These are phyloP conservation scores for Penicillium goetzii DNA, from an alignment of 495 filamentous ascomycete genomes.

Conservation along the genomic window DNA sequence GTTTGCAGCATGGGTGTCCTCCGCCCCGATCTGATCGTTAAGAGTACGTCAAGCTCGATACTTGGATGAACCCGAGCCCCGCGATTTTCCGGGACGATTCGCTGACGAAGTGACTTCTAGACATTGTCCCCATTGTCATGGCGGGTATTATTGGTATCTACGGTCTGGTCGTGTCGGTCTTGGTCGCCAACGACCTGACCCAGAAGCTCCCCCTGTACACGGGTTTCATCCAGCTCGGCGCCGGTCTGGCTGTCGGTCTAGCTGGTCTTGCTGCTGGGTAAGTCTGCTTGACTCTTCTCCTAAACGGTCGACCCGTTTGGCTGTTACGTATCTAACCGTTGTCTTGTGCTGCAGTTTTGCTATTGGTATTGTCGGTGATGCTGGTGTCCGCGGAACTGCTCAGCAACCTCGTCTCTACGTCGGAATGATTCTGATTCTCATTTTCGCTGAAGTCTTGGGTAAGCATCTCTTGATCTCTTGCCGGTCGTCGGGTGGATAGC, in stretches of 20 bases:
- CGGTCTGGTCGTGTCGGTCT: conserved; percentile 96
- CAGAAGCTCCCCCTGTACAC: conserved; percentile 88
- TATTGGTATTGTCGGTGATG: conserved; percentile 98
- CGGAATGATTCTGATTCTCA: conserved; percentile 99
- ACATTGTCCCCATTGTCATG: conserved; percentile 99
- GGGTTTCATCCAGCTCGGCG: conserved; percentile 95
- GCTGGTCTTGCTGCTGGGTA: conserved; percentile 95
- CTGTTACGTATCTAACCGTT: conserved; percentile 21
- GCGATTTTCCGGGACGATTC: not conserved
- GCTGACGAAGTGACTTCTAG: conserved; percentile 50
- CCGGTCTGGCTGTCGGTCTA: conserved; percentile 93
- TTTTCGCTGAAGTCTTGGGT: conserved; percentile 99
- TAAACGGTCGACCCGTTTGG: not conserved
- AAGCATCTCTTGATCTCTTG: conserved; percentile 34
- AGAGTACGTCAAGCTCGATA: conserved; percentile 69
- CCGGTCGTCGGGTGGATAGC: not conserved
- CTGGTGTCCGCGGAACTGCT: conserved; percentile 96
- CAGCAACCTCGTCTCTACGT: conserved; percentile 98
- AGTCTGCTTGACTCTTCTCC: conserved; percentile 19
- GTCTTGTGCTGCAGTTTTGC: conserved; percentile 65
- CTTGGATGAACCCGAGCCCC: not conserved
- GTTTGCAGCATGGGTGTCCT: conserved; percentile 98
- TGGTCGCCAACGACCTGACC: conserved; percentile 89
- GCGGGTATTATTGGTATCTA: conserved; percentile 99
- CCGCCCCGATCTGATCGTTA: conserved; percentile 96